Base-by-base conservation (phyloP, 148 eudicot genomes). In the Chenopodium suecicum region DNA sequence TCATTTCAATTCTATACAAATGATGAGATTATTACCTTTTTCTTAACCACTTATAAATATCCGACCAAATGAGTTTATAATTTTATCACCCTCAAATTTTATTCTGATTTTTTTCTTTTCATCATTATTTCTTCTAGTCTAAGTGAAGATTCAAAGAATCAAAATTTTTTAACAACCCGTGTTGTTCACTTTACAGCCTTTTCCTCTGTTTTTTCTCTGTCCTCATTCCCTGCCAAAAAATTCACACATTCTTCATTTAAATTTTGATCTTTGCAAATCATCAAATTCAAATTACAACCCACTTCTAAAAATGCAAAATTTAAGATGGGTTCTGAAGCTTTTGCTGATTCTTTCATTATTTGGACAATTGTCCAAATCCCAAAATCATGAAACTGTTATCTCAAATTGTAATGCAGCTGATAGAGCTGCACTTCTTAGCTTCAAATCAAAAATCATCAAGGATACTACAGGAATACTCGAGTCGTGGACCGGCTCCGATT, bases 401-500 rank as follows among this genome's bases (percentile, higher is more conserved):
- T 22, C 76, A 12, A 72, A 60, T 5, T 92, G 97, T 65, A 83
- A 83, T 27, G 85, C 83, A 48, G 79, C 88, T 78, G 98, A 94
- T 80, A 88, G 91, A 86, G 85, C 82, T 32, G 93, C 98, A 7
- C 93, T 94, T 80, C 72, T 92, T 29, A 89, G 88, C 56, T 94
- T 94, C 86, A 92, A 92, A 77, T 79, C 90, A 67, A 88, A 86
- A 47, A 88, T 94, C 23, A 68, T 69, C 2, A 85, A 86, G 68
- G 98, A 94, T 77, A 92, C 98, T 0, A 92, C 97, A 7, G 93
- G 84, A 1, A 63, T 84, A 2, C 86, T 94, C 25, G 87, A 93
- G 22, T 82, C 98, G 27, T 94, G 98, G 98, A 86, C 80, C 13
- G 98, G 92, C 0, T 22, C 67, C 1, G 92, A 94, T 82, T 92